Evolutionary conservation across 345 rosid genomes (phyloP).

Genomic region (Passiflora organensis): DNA sequence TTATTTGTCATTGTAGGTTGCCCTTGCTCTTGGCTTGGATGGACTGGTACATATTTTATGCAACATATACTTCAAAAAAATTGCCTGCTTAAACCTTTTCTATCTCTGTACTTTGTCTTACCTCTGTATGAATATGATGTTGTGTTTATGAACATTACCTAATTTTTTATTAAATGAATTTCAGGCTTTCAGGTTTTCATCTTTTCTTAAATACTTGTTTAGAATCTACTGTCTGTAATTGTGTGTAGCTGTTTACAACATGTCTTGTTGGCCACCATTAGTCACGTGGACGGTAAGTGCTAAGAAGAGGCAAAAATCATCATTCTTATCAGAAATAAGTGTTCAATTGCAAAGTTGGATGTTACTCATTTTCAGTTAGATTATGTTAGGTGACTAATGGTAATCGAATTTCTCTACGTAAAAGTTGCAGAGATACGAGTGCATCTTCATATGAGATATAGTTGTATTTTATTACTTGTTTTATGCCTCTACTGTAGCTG

Average conservation of each 20-base stretch:
- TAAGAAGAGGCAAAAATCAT: too few relatives aligned
- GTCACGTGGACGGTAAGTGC: too few relatives aligned
- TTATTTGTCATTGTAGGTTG: slow-evolving; percentile 58
- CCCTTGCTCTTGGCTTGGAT: slow-evolving; percentile 91
- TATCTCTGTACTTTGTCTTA: background rate
- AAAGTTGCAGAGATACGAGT: too few relatives aligned
- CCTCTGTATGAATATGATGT: background rate
- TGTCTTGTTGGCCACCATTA: background rate
- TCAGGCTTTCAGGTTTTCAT: background rate
- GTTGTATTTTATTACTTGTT: too few relatives aligned
- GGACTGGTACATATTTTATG: slow-evolving; percentile 64
- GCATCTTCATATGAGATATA: too few relatives aligned
- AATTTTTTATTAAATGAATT: background rate
- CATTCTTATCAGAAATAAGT: too few relatives aligned
- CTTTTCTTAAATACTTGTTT: background rate
- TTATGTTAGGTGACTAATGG: too few relatives aligned
- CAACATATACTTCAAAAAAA: background rate
- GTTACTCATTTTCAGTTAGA: too few relatives aligned
- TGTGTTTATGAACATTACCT: background rate
- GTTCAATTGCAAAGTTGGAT: too few relatives aligned
- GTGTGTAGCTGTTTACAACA: too few relatives aligned
- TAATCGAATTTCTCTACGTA: too few relatives aligned
- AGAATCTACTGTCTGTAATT: background rate
- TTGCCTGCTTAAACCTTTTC: background rate
- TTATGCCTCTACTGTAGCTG: too few relatives aligned